Evolutionary conservation across 352 stramenopile genomes (phyloP), one percentile per base, ranked within the genome.

Genomic region (Phytophthora podocarpi): DNA sequence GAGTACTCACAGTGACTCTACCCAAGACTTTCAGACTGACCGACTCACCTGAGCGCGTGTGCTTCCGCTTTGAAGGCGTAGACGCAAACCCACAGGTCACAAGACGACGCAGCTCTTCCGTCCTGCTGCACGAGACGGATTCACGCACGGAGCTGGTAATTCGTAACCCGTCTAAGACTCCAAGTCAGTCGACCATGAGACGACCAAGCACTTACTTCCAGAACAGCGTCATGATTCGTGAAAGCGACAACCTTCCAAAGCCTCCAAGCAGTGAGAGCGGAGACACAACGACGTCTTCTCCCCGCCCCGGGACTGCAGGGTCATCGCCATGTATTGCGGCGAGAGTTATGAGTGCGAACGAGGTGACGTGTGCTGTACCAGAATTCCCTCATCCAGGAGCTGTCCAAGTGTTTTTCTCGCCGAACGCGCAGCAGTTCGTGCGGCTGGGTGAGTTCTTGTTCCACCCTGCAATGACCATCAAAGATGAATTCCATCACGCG

Each of bases 401-500:
- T 5, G 70, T 89, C 4, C 37, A 73, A 13, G 77, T 92, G 15
- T 86, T 74, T 27, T 74, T 92, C 30, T 92, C 82, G 1, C 72
- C 82, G 26, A 92, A 92, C 18, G 72, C 82, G 2, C 82, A 92
- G 65, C 80, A 92, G 55, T 92, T 92, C 16, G 60, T 90, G 10
- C 84, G 60, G 34, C 62, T 92, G 1, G 82, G 82, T 0, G 75
- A 82, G 15, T 26, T 92, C 1, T 48, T 76, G 16, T 72, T 90
- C 21, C 82, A 92, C 46, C 68, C 78, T 0, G 61, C 80, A 1
- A 64, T 90, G 12, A 55, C 56, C 6, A 80, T 92, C 30, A 68
- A 86, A 58, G 72, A 89, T n/a, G 55, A 71, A 8, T 60, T 67
- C 18, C 50, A 72, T 21, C 50, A 51, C 12, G 30, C 51, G 6